Conservation (phyloP, 768 basidiomycete species). For the Lactarius hengduanensis region DNA sequence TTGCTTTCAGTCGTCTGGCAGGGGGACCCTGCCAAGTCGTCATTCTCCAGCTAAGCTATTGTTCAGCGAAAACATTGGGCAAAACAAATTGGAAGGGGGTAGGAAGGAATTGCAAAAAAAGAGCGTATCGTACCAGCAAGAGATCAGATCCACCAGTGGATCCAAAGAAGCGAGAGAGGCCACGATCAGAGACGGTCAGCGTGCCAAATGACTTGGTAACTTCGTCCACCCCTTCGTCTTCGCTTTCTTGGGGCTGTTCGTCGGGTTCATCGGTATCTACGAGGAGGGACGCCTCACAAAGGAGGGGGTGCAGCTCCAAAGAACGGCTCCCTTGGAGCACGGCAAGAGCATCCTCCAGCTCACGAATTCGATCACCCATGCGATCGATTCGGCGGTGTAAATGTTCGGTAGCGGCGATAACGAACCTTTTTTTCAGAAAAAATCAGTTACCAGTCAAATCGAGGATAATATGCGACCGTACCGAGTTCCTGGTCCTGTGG, state of each 20-base stretch:
- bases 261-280: constrained; percentile 53
- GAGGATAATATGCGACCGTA: constrained; percentile 30
- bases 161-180: constrained; percentile 71
- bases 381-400: constrained; percentile 64
- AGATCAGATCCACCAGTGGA: constrained; percentile 69
- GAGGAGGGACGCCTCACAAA: constrained; percentile 53
- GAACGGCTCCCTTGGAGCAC: constrained; percentile 58
- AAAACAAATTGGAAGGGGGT: background rate
- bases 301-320: constrained; percentile 55
- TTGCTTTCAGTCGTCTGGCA: constrained; percentile 25
- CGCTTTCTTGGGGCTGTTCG: constrained; percentile 42
- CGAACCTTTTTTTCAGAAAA: constrained; percentile 44
- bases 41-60: constrained; percentile 17
- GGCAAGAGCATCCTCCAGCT: constrained; percentile 66
- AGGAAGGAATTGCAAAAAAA: background rate
- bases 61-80: background rate
- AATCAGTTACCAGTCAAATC: background rate
- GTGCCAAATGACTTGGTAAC: constrained; percentile 61
- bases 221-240: constrained; percentile 31
- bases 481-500: constrained; percentile 79
- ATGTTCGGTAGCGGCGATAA: constrained; percentile 63
- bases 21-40: constrained; percentile 17
- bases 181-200: constrained; percentile 66
- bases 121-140: constrained; percentile 14
- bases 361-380: constrained; percentile 66